Evolutionary conservation across 2,329 filamentous ascomycete genomes (phyloP), one percentile per base, ranked within the genome.

Genomic region (Diaporthe citri): DNA sequence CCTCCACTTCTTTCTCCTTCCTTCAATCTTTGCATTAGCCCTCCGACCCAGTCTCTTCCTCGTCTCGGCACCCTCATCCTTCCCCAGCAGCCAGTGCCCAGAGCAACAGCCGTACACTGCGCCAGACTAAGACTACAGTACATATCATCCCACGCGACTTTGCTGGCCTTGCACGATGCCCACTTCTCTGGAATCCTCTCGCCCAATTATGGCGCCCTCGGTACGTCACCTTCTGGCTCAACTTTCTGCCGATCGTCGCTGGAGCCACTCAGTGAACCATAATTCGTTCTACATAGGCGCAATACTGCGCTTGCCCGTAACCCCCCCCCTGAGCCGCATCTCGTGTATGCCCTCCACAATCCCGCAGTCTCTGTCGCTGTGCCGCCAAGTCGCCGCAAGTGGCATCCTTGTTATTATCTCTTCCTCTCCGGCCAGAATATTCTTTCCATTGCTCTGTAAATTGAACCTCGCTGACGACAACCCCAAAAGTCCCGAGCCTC

Each of bases 201-300:
- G 89, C 81, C 90, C 90, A 79, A 91, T 91, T 82, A 91, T 91
- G 90, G 89, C 89, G 75, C 87, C 89, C 64, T 91, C 90, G 80
- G 90, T 91, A 90, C 73, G 90, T 89, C 76, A 75, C 76, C 67
- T 66, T 62, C 73, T 72, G 74, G 76, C 59, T 72, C 36, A 62
- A 56, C n/a, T 67, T 60, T 55, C 31, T 73, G 71, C 69, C 51
- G 52, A 74, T 76, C 74, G 72, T 43, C 73, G 13, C 52, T 71
- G 34, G 28, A 31, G 48, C 48, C 57, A 62, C 62, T 55, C 34
- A 31, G 70, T 55, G 56, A 60, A 55, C 57, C 28, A 20, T 34
- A 28, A 57, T 67, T 57, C 39, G 15, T 60, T 34, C 46, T 71
- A 60, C 39, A 39, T 41, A 69, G 48, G 64, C 64, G 64, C 48